phyloP scores from a whole-genome alignment of 176 grass and related monocot species.

The Carex scoparia region DNA sequence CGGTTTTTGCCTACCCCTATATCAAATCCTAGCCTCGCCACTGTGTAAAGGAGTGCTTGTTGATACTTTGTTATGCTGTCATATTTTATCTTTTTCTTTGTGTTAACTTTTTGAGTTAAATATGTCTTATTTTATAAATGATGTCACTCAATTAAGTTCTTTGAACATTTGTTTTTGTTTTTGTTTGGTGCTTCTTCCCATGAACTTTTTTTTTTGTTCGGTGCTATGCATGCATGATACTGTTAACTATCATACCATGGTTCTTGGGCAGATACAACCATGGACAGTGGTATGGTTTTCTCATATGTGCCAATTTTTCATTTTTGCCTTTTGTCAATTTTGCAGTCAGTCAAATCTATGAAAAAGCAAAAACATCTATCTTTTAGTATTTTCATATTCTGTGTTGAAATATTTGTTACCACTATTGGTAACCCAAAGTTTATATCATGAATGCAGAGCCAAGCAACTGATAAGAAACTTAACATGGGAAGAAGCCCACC shows the following conservation, averaged over 20 bases:
- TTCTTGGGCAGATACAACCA: conserved; percentile 96
- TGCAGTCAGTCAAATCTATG: background rate
- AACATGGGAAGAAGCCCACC: conserved; percentile 94
- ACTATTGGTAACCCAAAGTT: background rate
- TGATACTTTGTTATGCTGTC: too few species aligned
- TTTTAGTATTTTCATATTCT: conserved; percentile 9
- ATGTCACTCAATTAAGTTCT: too few species aligned
- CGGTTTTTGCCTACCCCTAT: too few species aligned
- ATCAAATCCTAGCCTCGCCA: too few species aligned
- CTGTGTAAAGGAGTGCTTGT: too few species aligned
- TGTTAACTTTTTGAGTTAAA: too few species aligned
- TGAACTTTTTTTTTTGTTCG: too few species aligned
- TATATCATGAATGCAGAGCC: conserved; percentile 38
- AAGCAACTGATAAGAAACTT: conserved; percentile 48
- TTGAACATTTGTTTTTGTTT: too few species aligned
- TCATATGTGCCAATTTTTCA: background rate
- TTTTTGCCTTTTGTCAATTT: background rate
- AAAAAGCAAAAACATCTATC: conserved; percentile 12
- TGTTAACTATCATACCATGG: conserved; percentile 81
- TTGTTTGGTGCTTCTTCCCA: too few species aligned
- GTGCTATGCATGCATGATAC: conserved; percentile 68
- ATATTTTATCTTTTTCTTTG: too few species aligned
- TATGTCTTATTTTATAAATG: too few species aligned
- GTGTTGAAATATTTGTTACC: conserved; percentile 1
- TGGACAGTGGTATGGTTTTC: conserved; percentile 71